phyloP scores from a whole-genome alignment of 768 basidiomycete species.

The Pleurotus platypus region DNA sequence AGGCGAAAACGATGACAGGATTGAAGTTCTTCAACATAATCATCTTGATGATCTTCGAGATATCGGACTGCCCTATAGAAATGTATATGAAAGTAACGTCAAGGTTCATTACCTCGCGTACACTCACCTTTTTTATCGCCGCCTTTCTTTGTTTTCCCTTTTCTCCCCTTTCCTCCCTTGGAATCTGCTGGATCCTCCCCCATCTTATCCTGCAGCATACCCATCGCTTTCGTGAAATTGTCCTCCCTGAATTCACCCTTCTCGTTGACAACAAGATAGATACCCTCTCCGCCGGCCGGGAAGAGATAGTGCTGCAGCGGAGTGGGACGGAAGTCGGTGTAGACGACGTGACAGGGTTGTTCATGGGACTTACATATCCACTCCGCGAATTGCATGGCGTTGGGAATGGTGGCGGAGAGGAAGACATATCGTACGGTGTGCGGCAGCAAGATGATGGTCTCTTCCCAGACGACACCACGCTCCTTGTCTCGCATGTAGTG shows the following conservation, averaged over 20 bases:
- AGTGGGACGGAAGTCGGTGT: conserved; percentile 98
- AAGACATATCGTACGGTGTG: conserved; percentile 97
- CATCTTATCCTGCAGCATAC: conserved; percentile 74
- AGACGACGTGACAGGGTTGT: conserved; percentile 98
- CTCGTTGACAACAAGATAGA: conserved; percentile 98
- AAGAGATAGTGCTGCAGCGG: conserved; percentile 98
- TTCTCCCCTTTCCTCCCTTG: conserved; percentile 77
- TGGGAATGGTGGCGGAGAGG: conserved; percentile 97
- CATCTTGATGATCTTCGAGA: conserved; percentile 97
- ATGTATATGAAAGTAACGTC: neutral
- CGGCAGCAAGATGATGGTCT: conserved; percentile 95
- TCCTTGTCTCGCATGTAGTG: conserved; percentile 99
- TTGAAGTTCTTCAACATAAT: conserved; percentile 98
- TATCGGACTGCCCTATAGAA: conserved; percentile 76
- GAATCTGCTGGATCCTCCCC: conserved; percentile 94
- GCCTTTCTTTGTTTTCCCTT: conserved; percentile 94
- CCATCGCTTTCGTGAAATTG: conserved; percentile 98
- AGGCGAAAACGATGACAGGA: conserved; percentile 97
- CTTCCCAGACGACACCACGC: conserved; percentile 99
- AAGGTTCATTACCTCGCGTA: neutral
- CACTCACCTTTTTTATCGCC: conserved; percentile 81
- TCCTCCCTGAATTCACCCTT: conserved; percentile 96
- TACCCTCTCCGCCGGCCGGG: conserved; percentile 94
- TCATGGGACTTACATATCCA: conserved; percentile 98
- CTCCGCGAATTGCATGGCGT: conserved; percentile 98